Conservation (phyloP, 257 asterid species). For the Scutellaria galericulata region DNA sequence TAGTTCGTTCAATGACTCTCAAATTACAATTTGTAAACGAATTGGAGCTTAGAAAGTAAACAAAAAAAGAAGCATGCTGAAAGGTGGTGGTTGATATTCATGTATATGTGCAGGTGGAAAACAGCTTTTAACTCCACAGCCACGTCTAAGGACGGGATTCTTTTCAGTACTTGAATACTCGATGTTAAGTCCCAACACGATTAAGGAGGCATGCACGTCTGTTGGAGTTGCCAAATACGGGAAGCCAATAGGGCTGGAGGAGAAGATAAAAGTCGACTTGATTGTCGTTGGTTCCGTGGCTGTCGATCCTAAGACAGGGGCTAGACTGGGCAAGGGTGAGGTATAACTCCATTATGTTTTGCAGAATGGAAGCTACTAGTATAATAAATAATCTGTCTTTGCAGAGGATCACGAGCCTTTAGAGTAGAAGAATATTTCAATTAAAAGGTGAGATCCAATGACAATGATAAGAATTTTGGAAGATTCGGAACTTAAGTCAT, state of each 20-base stretch:
- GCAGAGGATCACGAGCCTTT: not conserved
- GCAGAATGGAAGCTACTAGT: not conserved
- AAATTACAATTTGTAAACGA: not conserved
- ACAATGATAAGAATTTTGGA: not conserved
- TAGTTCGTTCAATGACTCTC: not conserved
- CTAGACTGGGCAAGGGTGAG: conserved; percentile 99
- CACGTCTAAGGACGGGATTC: conserved; percentile 92
- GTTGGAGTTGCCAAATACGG: conserved; percentile 92
- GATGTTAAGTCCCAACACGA: conserved; percentile 55
- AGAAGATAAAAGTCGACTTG: conserved; percentile 85
- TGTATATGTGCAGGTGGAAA: conserved; percentile 58
- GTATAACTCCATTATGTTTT: conserved; percentile 38
- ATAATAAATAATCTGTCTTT: not conserved
- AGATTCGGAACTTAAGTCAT: conserved; percentile 2
- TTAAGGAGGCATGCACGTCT: conserved; percentile 92
- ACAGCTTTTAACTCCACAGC: conserved; percentile 89
- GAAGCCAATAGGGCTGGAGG: conserved; percentile 81
- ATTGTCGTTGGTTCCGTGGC: conserved; percentile 95
- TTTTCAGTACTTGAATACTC: conserved; percentile 75
- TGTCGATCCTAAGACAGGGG: conserved; percentile 88
- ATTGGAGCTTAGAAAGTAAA: not conserved
- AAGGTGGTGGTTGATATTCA: conserved; percentile 1
- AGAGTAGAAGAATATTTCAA: not conserved
- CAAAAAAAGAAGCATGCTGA: not conserved
- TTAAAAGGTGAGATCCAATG: no score